Evolutionary conservation across 2,329 filamentous ascomycete species (phyloP).

Genomic region (Thelonectria blattea): DNA sequence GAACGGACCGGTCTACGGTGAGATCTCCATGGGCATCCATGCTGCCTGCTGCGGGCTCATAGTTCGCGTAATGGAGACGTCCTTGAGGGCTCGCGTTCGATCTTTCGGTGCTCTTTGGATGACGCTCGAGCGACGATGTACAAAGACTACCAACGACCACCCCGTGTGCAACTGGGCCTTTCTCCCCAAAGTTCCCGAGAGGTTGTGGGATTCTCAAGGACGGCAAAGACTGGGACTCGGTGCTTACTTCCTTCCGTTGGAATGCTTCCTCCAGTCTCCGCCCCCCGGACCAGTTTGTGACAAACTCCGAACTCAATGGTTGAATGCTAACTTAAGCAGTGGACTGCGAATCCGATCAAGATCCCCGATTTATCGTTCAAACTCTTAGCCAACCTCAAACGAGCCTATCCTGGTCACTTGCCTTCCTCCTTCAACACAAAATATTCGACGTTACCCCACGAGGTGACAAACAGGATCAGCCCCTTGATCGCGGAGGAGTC

Average conservation of each 20-base stretch:
- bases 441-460: not conserved
- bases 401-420: too few species aligned
- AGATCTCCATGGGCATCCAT: conserved; percentile 3
- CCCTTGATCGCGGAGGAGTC: not conserved
- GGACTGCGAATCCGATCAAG: conserved; percentile 3
- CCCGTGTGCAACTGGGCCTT: not conserved
- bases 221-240: not conserved
- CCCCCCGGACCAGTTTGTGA: too few species aligned
- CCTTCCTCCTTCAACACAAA: not conserved
- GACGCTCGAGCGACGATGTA: conserved; percentile 12
- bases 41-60: conserved; percentile 5
- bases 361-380: conserved; percentile 2
- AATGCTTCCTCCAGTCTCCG: not conserved
- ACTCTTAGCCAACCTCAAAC: conserved; percentile 9
- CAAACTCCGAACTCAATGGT: too few species aligned
- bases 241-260: conserved; percentile 1
- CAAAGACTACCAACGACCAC: not conserved
- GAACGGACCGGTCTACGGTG: too few species aligned
- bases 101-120: conserved; percentile 12
- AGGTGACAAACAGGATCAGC: conserved; percentile 4
- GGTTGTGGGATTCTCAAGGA: not conserved
- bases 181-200: conserved; percentile 2
- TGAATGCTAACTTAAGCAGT: conserved; percentile 8
- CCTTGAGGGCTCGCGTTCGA: not conserved
- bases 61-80: conserved; percentile 1